Evolutionary conservation across 2,329 filamentous ascomycete genomes (phyloP), one percentile per base, ranked within the genome.

Genomic region (Fusarium pseudoanthophilum): DNA sequence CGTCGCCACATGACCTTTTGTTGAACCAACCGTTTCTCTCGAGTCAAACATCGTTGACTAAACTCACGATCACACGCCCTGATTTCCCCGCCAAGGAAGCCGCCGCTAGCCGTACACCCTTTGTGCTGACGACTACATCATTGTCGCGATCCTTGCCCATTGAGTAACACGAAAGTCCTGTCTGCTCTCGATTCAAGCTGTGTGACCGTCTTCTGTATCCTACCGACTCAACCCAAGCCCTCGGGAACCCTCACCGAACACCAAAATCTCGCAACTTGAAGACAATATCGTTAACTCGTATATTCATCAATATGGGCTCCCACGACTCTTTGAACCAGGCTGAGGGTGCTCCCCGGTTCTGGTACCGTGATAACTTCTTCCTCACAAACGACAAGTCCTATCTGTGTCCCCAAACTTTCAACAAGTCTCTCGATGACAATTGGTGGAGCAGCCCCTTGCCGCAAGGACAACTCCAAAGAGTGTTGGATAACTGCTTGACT

Each of bases 381-480:
- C 83, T 92, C 79, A 92, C 90, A 34, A 92, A 89, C 42, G 87
- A 92, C 77, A 86, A 85, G 36, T 77, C 81, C 15, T 86, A 89
- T 59, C 80, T 92, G 67, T 86, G 90, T 59, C 81, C 87, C 30
- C 79, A 84, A 40, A 85, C 85, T 39, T 82, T 92, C 74, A 89
- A 89, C 75, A 82, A 83, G 11, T 88, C 87, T 28, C 87, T 92
- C 71, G 84, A 78, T 21, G 88, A 91, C 42, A 80, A 87, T 77
- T 91, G 90, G 84, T 92, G 91, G 90, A 86, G 89, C 28, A 84
- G 84, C 49, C 79, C 86, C 7, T 79, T 90, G 11, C 84, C 88
- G 4, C 82, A 86, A 24, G 79, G 82, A 0, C 80, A 83, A 32
- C 81, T 91, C 64, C 82, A 84, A 64, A 85, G 84, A 66, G 86